Base-by-base conservation (phyloP, 352 stramenopile genomes). In the Pythium insidiosum region DNA sequence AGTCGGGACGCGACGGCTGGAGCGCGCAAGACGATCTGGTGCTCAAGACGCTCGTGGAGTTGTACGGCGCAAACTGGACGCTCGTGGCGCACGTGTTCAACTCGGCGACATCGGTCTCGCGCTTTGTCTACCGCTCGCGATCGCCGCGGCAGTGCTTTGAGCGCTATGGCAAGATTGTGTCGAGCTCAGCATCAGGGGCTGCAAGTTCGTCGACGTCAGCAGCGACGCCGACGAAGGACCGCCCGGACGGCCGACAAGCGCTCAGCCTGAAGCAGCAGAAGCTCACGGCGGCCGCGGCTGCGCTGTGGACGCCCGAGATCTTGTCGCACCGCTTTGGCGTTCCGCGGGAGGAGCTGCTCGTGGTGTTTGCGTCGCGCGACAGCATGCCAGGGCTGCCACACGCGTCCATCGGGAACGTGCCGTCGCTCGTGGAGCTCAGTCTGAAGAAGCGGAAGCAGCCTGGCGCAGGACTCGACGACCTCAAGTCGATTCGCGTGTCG, bases 21-120 rank as follows among this genome's bases (percentile, higher is more conserved):
- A 86, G 62, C 31, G 46, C 71, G 35, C 62, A 84, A 19, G 79
- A 92, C 39, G 82, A 94, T 45, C 56, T 82, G 6, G 56, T 91
- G 21, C 57, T 94, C 3, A 86, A 85, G 58, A 90, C 90, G 56
- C 52, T 92, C 11, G 86, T 89, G 34, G 79, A 92, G 43, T 56
- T 88, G 20, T 94, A 94, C 45, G 82, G 82, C 2, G 71, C 77
- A 19, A 94, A 94, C 37, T 94, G 82, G 82, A 88, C 76, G 37
- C 65, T 94, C 11, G 88, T 94, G 26, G 74, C 82, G 5, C 79
- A 94, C 38, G 76, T 90, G 26, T 73, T 92, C 37, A 90, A 90
- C 38, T 70, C 74, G 42, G 57, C 77, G 19, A 83, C 71, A 5
- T 73, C 70, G 1, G 70, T 90, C 18, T 88, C 75, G 24, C 66